These are phyloP conservation scores for Rusavskia elegans DNA, from an alignment of 495 filamentous ascomycete species.

Conservation along the genomic window DNA sequence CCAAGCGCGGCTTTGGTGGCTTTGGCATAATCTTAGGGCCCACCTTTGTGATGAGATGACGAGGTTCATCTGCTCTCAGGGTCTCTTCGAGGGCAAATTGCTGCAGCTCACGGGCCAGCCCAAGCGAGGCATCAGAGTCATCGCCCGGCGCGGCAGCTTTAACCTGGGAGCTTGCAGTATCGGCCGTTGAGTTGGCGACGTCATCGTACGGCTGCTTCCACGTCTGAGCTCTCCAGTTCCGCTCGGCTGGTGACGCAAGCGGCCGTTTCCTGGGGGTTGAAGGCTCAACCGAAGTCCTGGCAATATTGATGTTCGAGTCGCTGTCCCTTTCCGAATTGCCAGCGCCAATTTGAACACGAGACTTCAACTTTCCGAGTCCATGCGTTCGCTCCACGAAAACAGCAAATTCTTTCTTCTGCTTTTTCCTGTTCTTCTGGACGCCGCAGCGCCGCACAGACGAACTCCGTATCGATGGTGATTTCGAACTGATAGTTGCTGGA, in stretches of 20 bases:
- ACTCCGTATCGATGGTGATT: not conserved
- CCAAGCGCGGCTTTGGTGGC: slow-evolving; percentile 13
- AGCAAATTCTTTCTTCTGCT: slow-evolving; percentile 6
- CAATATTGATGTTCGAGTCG: not conserved
- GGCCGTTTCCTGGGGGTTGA: not conserved
- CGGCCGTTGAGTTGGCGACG: not conserved
- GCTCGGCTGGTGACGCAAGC: not conserved
- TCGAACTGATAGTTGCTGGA: not conserved
- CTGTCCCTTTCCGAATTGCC: not conserved
- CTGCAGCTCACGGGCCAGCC: slow-evolving; percentile 29
- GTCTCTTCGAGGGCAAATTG: slow-evolving; percentile 27
- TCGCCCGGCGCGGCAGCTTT: not conserved
- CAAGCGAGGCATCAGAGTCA: slow-evolving; percentile 22
- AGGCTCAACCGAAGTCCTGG: not conserved
- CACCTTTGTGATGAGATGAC: slow-evolving; percentile 9
- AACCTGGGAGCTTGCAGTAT: not conserved
- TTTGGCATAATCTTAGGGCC: slow-evolving; percentile 15
- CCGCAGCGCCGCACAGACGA: not conserved
- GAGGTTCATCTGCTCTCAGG: slow-evolving; percentile 12
- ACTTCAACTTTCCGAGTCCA: not conserved
- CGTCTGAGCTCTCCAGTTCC: slow-evolving; percentile 2
- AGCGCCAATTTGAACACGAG: not conserved
- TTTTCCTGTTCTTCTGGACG: slow-evolving; percentile 7
- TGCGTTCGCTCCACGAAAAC: slow-evolving; percentile 9
- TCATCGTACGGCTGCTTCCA: not conserved